Base-by-base conservation (phyloP, 83 land plant genomes). In the Thuja plicata region DNA sequence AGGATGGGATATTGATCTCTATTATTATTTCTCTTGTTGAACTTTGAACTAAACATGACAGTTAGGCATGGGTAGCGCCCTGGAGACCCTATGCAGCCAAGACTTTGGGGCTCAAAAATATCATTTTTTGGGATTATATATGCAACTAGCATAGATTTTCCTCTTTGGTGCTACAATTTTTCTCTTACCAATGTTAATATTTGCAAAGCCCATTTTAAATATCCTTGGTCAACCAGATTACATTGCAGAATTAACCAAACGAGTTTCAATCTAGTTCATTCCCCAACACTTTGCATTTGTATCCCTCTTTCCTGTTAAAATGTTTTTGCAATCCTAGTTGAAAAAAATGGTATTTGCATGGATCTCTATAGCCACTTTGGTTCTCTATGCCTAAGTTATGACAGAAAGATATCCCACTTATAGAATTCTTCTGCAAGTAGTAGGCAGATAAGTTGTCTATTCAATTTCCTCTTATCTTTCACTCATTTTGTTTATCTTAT, bases 21-120 rank as follows among this genome's bases (percentile, higher is more conserved):
- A 76, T 5, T 32, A 40, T 21, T 7, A 37, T 50, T 27, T 1
- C 16, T 81, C 11, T 87, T 3, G 57, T 34, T 87, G 71, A 88
- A 32, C 38, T 40, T 37, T 17, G 35, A 21, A 30, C 21, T 62
- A 57, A 37, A 0, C 41, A 60, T 55, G 62, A 41, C 86, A 93
- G 91, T 7, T 90, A 52, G 94, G 92, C 38, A 93, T 93, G 94
- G 94, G 87, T 7, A 90, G 90, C 62, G 94, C 94, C 13, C 84
- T 89, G 30, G 94, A 90, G 30, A 94, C 94, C 2, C 88, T 93
- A 2, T 92, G 94, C 41, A 92, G 94, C 27, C 94, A 93, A 87
- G 91, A 94, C 3, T 92, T 79, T 87, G 94, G 94, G 1, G 94
- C 94, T 10, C 57, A 79, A 43, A 85, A 90, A 84, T 89, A 90